Percentiles rank a stretch among this genome's conserved stretches.
Conservation (phyloP, 2,329 filamentous ascomycete species). For the Aspergillus arachidicola region DNA sequence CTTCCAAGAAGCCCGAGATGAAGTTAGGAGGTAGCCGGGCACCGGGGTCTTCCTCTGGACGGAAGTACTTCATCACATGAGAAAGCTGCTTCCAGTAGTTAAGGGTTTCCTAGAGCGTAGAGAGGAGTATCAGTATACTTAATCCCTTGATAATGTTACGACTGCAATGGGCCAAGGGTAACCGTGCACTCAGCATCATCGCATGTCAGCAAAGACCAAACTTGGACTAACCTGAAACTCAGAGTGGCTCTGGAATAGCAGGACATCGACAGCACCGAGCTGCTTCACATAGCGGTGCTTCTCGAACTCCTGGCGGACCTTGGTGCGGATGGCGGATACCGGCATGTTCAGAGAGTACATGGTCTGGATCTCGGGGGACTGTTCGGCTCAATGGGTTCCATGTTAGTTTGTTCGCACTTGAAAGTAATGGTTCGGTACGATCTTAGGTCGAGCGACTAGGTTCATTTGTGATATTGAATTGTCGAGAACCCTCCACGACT, state of each 20-base stretch:
- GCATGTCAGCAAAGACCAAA: neutral
- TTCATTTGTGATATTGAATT: neutral
- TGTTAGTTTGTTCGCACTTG: neutral
- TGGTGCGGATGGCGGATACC: conserved; percentile 83
- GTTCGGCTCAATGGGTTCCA: conserved; percentile 15
- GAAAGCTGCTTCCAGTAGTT: conserved; percentile 99
- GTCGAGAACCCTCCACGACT: neutral
- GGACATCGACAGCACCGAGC: conserved; percentile 81
- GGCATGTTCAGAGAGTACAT: conserved; percentile 96
- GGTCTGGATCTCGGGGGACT: conserved; percentile 95
- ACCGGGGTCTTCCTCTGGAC: conserved; percentile 78
- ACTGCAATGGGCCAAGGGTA: neutral
- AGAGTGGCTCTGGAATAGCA: conserved; percentile 86
- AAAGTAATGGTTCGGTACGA: neutral
- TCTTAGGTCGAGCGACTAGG: neutral
- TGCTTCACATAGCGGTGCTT: conserved; percentile 91
- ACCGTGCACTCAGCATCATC: neutral
- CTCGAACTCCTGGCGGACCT: conserved; percentile 96
- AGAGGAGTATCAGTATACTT: neutral
- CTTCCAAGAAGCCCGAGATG: conserved; percentile 94
- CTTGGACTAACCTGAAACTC: conserved; percentile 78
- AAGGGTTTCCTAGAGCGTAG: conserved; percentile 75
- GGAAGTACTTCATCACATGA: conserved; percentile 96
- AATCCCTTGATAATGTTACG: neutral
- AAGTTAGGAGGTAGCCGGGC: conserved; percentile 82